Evolutionary conservation across 2,329 filamentous ascomycete species (phyloP).

Genomic region (Claviceps sp.): DNA sequence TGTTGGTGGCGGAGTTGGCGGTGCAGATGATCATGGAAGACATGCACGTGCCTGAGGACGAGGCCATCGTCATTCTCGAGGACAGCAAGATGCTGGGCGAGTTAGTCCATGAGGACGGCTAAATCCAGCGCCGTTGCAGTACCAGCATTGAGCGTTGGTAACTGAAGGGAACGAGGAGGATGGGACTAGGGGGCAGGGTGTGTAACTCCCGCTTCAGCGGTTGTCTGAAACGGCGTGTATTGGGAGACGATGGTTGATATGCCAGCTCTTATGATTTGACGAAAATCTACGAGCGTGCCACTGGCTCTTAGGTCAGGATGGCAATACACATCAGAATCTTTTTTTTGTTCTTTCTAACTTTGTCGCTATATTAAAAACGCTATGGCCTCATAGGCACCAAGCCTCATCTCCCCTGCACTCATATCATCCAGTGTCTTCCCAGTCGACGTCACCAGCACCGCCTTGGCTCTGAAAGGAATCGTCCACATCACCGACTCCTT

Average conservation of each 20-base stretch:
- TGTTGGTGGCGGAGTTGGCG: constrained; percentile 62
- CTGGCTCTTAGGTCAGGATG: background rate
- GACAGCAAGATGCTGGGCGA: constrained; percentile 56
- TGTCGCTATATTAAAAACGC: constrained; percentile 16
- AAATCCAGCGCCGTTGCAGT: constrained; percentile 1
- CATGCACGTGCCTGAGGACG: constrained; percentile 29
- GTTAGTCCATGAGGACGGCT: constrained; percentile 49
- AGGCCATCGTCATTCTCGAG: constrained; percentile 43
- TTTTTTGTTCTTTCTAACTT: background rate
- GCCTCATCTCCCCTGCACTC: constrained; percentile 12
- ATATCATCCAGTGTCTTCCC: constrained; percentile 18
- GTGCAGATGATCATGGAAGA: constrained; percentile 43
- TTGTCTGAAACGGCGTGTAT: background rate
- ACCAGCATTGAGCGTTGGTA: background rate
- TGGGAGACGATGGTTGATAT: background rate
- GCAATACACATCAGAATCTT: background rate
- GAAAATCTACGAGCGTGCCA: background rate
- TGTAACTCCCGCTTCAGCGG: background rate
- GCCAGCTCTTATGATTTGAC: background rate
- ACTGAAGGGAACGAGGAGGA: background rate
- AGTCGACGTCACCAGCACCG: constrained; percentile 21
- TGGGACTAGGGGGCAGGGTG: background rate
- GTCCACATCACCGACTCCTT: constrained; percentile 19
- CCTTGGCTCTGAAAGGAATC: constrained; percentile 14
- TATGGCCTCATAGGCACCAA: constrained; percentile 25